Conservation (phyloP, 768 basidiomycete genomes). For the Russula vinacea region DNA sequence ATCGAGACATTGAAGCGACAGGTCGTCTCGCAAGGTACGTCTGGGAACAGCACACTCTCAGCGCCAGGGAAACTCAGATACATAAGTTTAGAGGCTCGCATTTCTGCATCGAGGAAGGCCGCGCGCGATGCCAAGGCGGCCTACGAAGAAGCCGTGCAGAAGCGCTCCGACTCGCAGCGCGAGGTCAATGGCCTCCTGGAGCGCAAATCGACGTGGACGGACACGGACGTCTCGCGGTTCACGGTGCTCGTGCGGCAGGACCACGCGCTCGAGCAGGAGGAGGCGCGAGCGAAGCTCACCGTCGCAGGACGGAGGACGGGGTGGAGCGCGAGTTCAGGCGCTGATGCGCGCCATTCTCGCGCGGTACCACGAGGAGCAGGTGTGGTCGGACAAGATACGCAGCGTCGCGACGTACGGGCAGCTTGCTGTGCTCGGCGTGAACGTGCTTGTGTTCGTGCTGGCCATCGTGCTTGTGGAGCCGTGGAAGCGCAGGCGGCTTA, state of each 20-base stretch:
- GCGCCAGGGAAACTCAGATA: slow-evolving; percentile 17
- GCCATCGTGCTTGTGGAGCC: slow-evolving; percentile 93
- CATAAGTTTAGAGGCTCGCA: slow-evolving; percentile 58
- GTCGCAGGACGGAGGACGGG: slow-evolving; percentile 68
- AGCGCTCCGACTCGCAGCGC: slow-evolving; percentile 84
- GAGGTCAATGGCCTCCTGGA: slow-evolving; percentile 93
- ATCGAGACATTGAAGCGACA: slow-evolving; percentile 77
- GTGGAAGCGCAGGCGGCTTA: slow-evolving; percentile 86
- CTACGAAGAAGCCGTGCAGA: slow-evolving; percentile 74
- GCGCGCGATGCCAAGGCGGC: slow-evolving; percentile 70
- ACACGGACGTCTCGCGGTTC: slow-evolving; percentile 80
- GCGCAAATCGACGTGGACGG: slow-evolving; percentile 93
- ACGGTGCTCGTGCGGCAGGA: slow-evolving; percentile 88
- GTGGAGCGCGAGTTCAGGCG: slow-evolving; percentile 87
- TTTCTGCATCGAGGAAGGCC: slow-evolving; percentile 61
- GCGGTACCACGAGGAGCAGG: slow-evolving; percentile 96
- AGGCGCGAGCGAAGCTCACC: slow-evolving; percentile 61
- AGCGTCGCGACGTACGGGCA: slow-evolving; percentile 93
- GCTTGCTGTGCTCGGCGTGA: slow-evolving; percentile 79
- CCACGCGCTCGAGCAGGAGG: slow-evolving; percentile 80
- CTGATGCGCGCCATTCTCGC: slow-evolving; percentile 86
- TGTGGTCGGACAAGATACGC: slow-evolving; percentile 99
- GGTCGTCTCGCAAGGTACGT: slow-evolving; percentile 78
- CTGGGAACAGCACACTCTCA: slow-evolving; percentile 20
- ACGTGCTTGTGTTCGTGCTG: slow-evolving; percentile 84